Conservation (phyloP, 2,329 filamentous ascomycete genomes). For the Ophiognomonia clavigignenti-juglandacearum region DNA sequence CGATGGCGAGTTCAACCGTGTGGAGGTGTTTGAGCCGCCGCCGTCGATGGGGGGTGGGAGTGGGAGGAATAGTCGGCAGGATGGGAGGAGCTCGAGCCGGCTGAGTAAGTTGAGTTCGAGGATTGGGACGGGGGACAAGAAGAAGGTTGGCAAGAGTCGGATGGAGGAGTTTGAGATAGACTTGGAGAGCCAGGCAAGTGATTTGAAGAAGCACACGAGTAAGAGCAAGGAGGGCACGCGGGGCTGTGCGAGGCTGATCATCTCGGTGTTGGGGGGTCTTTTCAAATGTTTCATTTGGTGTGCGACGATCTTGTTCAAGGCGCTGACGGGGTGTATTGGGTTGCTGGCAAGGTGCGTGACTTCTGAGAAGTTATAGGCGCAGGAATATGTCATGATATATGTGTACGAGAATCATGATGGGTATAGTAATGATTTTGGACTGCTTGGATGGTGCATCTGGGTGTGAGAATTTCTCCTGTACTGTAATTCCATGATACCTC, state of each 20-base stretch:
- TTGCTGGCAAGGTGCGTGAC: conserved; percentile 47
- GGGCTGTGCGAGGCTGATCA: conserved; percentile 40
- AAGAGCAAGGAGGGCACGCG: conserved; percentile 45
- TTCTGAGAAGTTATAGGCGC: conserved; percentile 32
- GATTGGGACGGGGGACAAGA: conserved; percentile 16
- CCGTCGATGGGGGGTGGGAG: conserved; percentile 31
- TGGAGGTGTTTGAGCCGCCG: conserved; percentile 56
- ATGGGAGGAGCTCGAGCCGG: conserved; percentile 26
- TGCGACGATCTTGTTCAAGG: conserved; percentile 51
- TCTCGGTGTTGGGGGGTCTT: conserved; percentile 46
- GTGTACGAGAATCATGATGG: conserved; percentile 10
- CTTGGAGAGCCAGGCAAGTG: conserved; percentile 56
- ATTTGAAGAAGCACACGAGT: conserved; percentile 36
- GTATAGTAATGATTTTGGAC: conserved; percentile 9
- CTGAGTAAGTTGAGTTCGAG: conserved; percentile 25
- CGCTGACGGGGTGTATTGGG: conserved; percentile 44
- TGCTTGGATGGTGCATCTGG: conserved; percentile 4
- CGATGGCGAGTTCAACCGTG: conserved; percentile 47
- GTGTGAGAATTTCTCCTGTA: conserved; percentile 4
- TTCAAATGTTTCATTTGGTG: conserved; percentile 57
- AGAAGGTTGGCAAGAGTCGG: conserved; percentile 25
- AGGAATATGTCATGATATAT: conserved; percentile 7
- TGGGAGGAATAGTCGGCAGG: conserved; percentile 16
- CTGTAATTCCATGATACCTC: conserved; percentile 16
- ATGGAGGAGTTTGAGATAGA: conserved; percentile 59